Evolutionary conservation across 768 basidiomycete genomes (phyloP).

Genomic region (Phaffia australis): DNA sequence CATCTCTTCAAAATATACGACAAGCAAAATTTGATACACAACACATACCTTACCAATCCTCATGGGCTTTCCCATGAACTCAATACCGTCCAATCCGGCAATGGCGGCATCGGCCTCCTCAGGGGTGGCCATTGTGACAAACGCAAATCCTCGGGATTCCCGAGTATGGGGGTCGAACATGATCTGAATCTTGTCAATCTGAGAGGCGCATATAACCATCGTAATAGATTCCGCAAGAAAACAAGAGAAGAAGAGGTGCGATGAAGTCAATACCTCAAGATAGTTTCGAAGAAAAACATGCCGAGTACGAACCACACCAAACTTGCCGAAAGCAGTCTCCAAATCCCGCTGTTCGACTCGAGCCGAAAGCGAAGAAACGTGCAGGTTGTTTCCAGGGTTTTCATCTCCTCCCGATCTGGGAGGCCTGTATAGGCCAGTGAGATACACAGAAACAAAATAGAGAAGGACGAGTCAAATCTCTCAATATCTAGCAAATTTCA

Average conservation of each 20-base stretch:
- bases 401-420: conserved; percentile 37
- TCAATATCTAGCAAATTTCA: background rate
- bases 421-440: background rate
- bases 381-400: conserved; percentile 58
- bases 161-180: conserved; percentile 59
- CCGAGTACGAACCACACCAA: conserved; percentile 60
- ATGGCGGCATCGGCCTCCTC: conserved; percentile 92
- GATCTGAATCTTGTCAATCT: conserved; percentile 57
- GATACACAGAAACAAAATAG: background rate
- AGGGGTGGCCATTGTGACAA: conserved; percentile 69
- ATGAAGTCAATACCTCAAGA: too few relatives aligned
- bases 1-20: background rate
- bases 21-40: conserved; percentile 43
- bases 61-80: conserved; percentile 74
- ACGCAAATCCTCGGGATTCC: conserved; percentile 73
- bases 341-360: conserved; percentile 72
- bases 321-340: conserved; percentile 75
- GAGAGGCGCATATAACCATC: background rate
- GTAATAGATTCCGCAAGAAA: background rate
- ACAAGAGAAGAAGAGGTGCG: background rate
- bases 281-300: background rate
- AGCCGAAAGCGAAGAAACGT: conserved; percentile 52
- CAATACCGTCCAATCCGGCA: conserved; percentile 67
- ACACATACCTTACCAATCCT: conserved; percentile 70
- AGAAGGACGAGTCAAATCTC: background rate